These are phyloP conservation scores for Diplosphaera chodatii DNA, from an alignment of 139 green algal species.

Conservation along the genomic window DNA sequence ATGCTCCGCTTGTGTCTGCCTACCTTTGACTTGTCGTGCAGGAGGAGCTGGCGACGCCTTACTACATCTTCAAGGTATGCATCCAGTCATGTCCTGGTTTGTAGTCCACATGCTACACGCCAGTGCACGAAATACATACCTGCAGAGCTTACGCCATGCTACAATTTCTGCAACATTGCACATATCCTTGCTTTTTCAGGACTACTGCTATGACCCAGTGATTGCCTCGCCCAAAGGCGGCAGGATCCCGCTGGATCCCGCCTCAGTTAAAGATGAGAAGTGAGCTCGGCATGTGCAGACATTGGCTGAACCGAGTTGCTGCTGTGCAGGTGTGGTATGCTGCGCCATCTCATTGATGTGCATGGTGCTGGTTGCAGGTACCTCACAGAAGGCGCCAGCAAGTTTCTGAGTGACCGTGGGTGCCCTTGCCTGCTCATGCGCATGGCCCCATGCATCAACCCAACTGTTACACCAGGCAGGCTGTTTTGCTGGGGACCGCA, in stretches of 20 bases:
- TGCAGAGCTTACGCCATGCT: background rate
- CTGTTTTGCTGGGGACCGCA: no score
- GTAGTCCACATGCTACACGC: no score
- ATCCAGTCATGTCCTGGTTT: no score
- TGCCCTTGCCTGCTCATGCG: background rate
- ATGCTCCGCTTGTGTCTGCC: no score
- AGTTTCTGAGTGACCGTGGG: constrained; percentile 26
- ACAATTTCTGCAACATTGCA: background rate
- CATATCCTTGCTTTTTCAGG: constrained; percentile 12
- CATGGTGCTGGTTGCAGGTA: constrained; percentile 4
- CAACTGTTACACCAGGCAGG: no score
- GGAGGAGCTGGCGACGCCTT: no score
- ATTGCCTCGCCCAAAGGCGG: constrained; percentile 27
- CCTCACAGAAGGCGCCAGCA: constrained; percentile 23
- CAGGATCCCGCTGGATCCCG: constrained; percentile 26
- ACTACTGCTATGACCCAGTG: constrained; percentile 6
- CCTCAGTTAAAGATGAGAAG: background rate
- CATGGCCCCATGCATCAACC: no score
- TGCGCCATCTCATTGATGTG: background rate
- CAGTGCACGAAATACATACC: background rate
- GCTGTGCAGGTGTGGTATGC: no score
- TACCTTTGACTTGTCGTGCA: no score
- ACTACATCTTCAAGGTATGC: no score
- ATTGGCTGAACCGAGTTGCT: no score
- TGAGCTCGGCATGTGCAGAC: background rate